A percentile compares a stretch with the other conserved stretches of the same genome.
Conservation (phyloP, 2,329 filamentous ascomycete species). For the Tolypocladium album region DNA sequence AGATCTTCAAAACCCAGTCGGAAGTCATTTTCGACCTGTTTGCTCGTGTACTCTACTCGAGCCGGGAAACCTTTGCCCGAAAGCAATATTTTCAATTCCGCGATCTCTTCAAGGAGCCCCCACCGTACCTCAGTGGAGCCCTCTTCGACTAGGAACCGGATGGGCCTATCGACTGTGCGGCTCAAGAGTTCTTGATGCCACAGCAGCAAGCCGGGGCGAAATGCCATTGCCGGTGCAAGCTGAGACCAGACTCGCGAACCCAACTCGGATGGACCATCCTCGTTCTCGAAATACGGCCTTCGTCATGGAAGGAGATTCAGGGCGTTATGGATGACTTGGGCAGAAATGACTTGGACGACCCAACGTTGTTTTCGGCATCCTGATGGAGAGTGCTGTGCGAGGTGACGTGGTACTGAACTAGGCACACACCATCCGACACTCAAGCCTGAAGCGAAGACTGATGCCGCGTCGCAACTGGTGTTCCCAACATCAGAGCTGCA, state of each 20-base stretch:
- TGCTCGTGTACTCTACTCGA: slow-evolving; percentile 47
- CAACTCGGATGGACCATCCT: slow-evolving; percentile 13
- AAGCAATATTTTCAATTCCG: slow-evolving; percentile 55
- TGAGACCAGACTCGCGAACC: slow-evolving; percentile 10
- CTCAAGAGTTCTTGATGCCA: slow-evolving; percentile 11
- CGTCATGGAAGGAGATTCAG: slow-evolving; percentile 18
- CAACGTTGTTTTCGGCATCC: neutral
- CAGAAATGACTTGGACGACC: slow-evolving; percentile 15
- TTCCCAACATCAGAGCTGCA: neutral
- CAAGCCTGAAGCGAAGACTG: neutral
- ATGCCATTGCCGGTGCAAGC: slow-evolving; percentile 20
- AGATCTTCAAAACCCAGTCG: slow-evolving; percentile 19
- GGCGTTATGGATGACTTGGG: slow-evolving; percentile 12
- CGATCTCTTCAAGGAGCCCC: slow-evolving; percentile 49
- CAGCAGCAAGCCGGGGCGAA: slow-evolving; percentile 10
- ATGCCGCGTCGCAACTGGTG: neutral
- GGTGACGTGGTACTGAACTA: neutral
- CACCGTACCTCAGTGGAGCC: slow-evolving; percentile 33
- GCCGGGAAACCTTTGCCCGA: slow-evolving; percentile 33
- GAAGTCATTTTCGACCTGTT: slow-evolving; percentile 49
- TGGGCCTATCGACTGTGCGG: slow-evolving; percentile 12
- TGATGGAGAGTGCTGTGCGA: neutral
- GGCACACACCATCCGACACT: neutral
- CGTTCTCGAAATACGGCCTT: slow-evolving; percentile 14
- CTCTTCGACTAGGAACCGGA: slow-evolving; percentile 16